Percentiles rank a stretch among this genome's conserved stretches.
These are phyloP conservation scores for Pleurostoma richardsiae DNA, from an alignment of 2,329 filamentous ascomycete species.

Conservation along the genomic window DNA sequence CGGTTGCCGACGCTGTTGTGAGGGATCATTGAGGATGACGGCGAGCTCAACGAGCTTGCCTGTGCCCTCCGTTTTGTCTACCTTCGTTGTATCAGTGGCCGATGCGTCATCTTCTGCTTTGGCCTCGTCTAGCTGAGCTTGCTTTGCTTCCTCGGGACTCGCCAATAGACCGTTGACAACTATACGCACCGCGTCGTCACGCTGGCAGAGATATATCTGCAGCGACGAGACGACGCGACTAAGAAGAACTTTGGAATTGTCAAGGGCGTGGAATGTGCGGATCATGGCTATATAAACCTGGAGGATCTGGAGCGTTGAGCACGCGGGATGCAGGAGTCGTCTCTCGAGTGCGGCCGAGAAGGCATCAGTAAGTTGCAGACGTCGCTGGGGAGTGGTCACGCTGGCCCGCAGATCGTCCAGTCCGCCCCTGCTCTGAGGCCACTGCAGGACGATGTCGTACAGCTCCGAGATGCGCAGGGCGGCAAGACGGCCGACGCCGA, in stretches of 20 bases:
- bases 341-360: slow-evolving; percentile 63
- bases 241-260: slow-evolving; percentile 72
- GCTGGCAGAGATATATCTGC: slow-evolving; percentile 69
- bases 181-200: slow-evolving; percentile 70
- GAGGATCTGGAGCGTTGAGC: slow-evolving; percentile 71
- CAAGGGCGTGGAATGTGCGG: slow-evolving; percentile 67
- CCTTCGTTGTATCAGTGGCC: background rate
- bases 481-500: slow-evolving; percentile 64
- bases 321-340: slow-evolving; percentile 68
- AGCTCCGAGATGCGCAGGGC: slow-evolving; percentile 65
- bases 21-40: slow-evolving; percentile 56
- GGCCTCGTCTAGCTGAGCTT: slow-evolving; percentile 11
- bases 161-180: slow-evolving; percentile 71
- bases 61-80: background rate
- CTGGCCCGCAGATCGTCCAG: slow-evolving; percentile 70
- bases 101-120: background rate
- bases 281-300: slow-evolving; percentile 78
- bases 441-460: slow-evolving; percentile 73
- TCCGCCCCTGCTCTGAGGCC: slow-evolving; percentile 67
- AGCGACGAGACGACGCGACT: slow-evolving; percentile 69
- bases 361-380: slow-evolving; percentile 63
- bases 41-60: slow-evolving; percentile 63
- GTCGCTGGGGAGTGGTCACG: slow-evolving; percentile 62
- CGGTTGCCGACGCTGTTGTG: slow-evolving; percentile 46
- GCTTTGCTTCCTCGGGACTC: slow-evolving; percentile 44